A percentile compares a stretch with the other conserved stretches of the same genome.
Evolutionary conservation across 257 asterid genomes (phyloP).

Genomic region (Linaria vulgaris): DNA sequence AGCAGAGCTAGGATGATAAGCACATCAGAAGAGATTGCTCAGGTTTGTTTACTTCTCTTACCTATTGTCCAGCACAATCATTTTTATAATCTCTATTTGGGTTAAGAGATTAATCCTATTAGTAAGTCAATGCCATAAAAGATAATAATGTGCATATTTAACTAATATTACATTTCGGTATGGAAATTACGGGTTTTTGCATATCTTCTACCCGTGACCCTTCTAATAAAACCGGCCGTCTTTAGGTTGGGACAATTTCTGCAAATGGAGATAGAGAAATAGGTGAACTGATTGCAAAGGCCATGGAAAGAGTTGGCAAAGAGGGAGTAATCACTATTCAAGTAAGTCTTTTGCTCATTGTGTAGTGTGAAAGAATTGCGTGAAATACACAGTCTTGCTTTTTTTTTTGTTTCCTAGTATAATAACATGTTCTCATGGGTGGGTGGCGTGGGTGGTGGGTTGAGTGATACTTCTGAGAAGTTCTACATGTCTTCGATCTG

Average conservation of each 20-base stretch:
- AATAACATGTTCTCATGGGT: too few species aligned
- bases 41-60: slow-evolving; percentile 47
- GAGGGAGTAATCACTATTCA: slow-evolving; percentile 97
- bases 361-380: too few species aligned
- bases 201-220: neutral
- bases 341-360: slow-evolving; percentile 40
- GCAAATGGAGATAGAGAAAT: slow-evolving; percentile 92
- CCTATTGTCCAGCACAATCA: neutral
- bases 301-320: slow-evolving; percentile 98
- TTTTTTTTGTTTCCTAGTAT: too few species aligned
- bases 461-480: too few species aligned
- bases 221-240: neutral
- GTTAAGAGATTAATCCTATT: too few species aligned
- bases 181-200: neutral
- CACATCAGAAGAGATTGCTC: slow-evolving; percentile 97
- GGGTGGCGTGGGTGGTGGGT: too few species aligned
- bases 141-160: neutral
- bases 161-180: neutral
- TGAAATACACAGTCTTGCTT: too few species aligned
- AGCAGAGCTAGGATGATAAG: slow-evolving; percentile 98
- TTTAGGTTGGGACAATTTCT: slow-evolving; percentile 91
- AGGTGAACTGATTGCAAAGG: slow-evolving; percentile 94
- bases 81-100: too few species aligned
- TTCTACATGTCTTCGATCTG: too few species aligned
- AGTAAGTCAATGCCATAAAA: too few species aligned